Evolutionary conservation across 2,329 filamentous ascomycete genomes (phyloP), one percentile per base, ranked within the genome.

Genomic region (Colletotrichum endophyticum): DNA sequence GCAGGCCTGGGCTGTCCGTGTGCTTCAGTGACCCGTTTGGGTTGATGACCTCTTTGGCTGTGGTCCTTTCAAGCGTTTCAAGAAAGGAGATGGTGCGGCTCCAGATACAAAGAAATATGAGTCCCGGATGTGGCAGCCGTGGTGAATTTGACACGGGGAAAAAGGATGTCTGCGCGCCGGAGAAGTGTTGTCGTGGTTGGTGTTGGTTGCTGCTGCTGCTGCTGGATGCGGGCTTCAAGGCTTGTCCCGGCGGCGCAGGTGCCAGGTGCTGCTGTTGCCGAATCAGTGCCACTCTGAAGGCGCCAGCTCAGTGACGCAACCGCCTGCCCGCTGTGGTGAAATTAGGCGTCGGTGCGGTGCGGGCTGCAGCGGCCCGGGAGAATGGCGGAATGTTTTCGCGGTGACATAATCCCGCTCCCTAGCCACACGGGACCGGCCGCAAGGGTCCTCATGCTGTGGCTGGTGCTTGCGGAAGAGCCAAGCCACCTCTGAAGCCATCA

Each of bases 231-330:
- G 44, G 11, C 44, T 53, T 22, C 44, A 22, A 53, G 70, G 70
- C 59, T 74, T 66, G 74, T 70, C 66, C 66, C 15, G 53, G 73
- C 63, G 7, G 44, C 44, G 44, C 44, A 53, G 44, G 44, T 53
- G 44, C 44, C 66, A 73, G 66, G 22, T 30, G 72, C 61, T 57
- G 53, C 53, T 49, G 13, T 49, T 25, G 32, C 53, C 32, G 28
- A 49, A 67, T 56, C 62, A 57, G 57, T 73, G 69, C 39, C 56
- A 63, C 34, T 15, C 56, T 16, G 71, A 67, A 78, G 78, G 76
- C 78, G 71, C 64, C 78, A 77, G 57, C 53, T 66, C 73, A 59
- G 78, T 78, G 78, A 78, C 78, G 76, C 76, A 78, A 78, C 73
- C 64, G 34, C 72, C 39, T 25, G 27, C 34, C 19, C 39, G n/a